These are phyloP conservation scores for Tricholoma furcatifolium DNA, from an alignment of 768 basidiomycete genomes.

Conservation along the genomic window DNA sequence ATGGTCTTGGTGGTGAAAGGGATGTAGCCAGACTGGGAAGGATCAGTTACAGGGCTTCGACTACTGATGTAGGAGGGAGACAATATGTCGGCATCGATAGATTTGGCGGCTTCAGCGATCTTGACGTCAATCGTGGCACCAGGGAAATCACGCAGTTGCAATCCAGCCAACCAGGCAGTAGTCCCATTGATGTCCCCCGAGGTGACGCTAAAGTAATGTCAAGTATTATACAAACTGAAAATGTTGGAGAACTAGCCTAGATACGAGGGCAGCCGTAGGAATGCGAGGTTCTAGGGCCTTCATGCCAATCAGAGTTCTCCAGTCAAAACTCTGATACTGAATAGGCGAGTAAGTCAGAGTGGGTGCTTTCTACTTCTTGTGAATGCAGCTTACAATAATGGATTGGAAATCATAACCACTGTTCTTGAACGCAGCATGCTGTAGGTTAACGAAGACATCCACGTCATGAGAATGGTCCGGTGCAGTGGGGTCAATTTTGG, in stretches of 20 bases:
- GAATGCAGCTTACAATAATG: conserved; percentile 52
- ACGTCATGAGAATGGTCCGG: conserved; percentile 52
- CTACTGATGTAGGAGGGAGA: conserved; percentile 54
- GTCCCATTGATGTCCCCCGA: conserved; percentile 37
- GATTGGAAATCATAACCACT: conserved; percentile 58
- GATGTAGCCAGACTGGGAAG: conserved; percentile 40
- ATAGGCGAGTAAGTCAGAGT: background rate
- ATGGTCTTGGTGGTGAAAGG: conserved; percentile 67
- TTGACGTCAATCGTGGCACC: conserved; percentile 56
- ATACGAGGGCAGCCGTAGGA: conserved; percentile 61
- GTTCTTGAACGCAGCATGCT: conserved; percentile 53
- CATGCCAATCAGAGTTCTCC: conserved; percentile 74
- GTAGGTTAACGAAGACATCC: conserved; percentile 59
- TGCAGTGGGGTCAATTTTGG: conserved; percentile 61
- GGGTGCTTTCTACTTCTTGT: background rate
- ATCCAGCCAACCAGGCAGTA: conserved; percentile 70
- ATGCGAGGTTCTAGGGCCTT: conserved; percentile 62
- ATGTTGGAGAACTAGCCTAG: conserved; percentile 42
- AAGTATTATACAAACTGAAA: background rate
- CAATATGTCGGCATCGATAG: conserved; percentile 62
- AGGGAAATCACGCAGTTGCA: conserved; percentile 60
- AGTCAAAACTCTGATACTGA: conserved; percentile 82
- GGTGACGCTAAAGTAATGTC: conserved; percentile 35
- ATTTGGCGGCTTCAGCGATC: conserved; percentile 67
- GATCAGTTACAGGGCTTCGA: conserved; percentile 40